A percentile compares a stretch with the other conserved stretches of the same genome.
Conservation (phyloP, 192 early-diverging fungal species). For the Backusella tarrabulga region DNA sequence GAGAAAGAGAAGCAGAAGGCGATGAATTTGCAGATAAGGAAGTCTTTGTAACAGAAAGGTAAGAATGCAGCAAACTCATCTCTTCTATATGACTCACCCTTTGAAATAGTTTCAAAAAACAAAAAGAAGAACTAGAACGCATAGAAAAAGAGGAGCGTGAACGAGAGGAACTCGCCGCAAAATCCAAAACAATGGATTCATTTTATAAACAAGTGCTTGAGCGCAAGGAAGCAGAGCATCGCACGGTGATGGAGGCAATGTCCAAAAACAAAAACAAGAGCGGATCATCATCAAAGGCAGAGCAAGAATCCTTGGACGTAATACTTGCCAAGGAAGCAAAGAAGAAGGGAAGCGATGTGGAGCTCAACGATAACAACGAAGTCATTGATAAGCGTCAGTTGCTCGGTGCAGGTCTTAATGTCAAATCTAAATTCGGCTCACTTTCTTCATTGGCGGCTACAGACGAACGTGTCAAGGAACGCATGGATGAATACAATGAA, state of each 20-base stretch:
- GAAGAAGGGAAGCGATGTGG: slow-evolving; percentile 47
- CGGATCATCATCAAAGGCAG: neutral
- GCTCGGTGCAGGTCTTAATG: slow-evolving; percentile 69
- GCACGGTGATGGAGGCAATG: slow-evolving; percentile 22
- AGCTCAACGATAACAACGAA: slow-evolving; percentile 68
- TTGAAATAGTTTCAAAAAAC: slow-evolving; percentile 39
- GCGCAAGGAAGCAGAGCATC: slow-evolving; percentile 41
- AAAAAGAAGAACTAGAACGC: slow-evolving; percentile 60
- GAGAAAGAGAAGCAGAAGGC: slow-evolving; percentile 70
- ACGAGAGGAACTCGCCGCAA: slow-evolving; percentile 41
- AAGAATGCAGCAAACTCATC: slow-evolving; percentile 15
- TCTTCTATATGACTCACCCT: neutral
- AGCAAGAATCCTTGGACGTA: slow-evolving; percentile 18
- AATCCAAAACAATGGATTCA: slow-evolving; percentile 42
- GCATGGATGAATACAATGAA: slow-evolving; percentile 39
- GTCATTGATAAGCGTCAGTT: slow-evolving; percentile 77
- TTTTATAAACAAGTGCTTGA: slow-evolving; percentile 67
- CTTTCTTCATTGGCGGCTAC: slow-evolving; percentile 17
- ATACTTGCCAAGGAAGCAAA: slow-evolving; percentile 36
- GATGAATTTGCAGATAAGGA: slow-evolving; percentile 77
- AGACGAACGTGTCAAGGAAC: slow-evolving; percentile 22
- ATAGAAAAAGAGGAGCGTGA: slow-evolving; percentile 62
- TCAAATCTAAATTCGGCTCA: slow-evolving; percentile 40
- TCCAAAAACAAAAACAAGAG: neutral
- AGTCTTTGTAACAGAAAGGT: slow-evolving; percentile 76